Percentiles rank a stretch among this genome's conserved stretches.
Conservation (phyloP, 2,329 filamentous ascomycete genomes). For the Fusarium chaquense region DNA sequence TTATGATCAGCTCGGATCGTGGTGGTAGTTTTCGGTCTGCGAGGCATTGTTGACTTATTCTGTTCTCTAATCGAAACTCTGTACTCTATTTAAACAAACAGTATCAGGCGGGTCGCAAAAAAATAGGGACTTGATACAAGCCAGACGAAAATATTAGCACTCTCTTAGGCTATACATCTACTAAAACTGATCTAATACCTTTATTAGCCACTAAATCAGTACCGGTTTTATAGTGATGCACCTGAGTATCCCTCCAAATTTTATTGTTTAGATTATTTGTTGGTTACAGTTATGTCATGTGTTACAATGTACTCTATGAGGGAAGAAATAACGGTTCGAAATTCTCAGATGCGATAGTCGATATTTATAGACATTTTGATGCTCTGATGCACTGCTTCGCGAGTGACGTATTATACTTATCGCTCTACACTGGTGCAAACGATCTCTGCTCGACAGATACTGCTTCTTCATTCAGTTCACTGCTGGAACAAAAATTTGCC, state of each 20-base stretch:
- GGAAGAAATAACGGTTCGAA: too few relatives aligned
- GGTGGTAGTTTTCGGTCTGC: background rate
- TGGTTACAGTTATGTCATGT: rapidly evolving
- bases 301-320: background rate
- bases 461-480: background rate
- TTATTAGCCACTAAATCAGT: too few relatives aligned
- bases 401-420: too few relatives aligned
- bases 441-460: rapidly evolving
- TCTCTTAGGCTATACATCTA: too few relatives aligned
- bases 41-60: background rate
- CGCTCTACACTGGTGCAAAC: background rate
- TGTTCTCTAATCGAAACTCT: background rate
- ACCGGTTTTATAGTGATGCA: too few relatives aligned
- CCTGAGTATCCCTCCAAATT: too few relatives aligned
- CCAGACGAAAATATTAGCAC: too few relatives aligned
- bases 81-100: background rate
- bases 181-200: too few relatives aligned
- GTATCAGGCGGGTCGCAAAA: too few relatives aligned
- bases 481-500: background rate
- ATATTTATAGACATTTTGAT: background rate
- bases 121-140: too few relatives aligned
- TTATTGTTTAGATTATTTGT: too few relatives aligned
- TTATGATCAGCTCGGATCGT: background rate
- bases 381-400: background rate
- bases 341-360: background rate